These are phyloP conservation scores for Coprinopsis strossmayeri DNA, from an alignment of 768 basidiomycete species.

Conservation along the genomic window DNA sequence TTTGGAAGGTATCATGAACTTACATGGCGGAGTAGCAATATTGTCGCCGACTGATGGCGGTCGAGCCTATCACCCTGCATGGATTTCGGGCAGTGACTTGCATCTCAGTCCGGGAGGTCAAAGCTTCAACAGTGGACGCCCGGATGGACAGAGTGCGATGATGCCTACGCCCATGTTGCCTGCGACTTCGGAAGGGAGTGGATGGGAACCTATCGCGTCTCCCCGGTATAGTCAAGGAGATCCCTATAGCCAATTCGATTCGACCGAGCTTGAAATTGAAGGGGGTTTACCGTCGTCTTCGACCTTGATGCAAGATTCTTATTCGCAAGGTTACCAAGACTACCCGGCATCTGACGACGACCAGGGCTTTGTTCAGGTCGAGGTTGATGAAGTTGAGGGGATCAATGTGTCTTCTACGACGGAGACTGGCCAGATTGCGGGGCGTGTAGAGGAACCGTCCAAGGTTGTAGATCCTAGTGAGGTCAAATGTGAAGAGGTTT, in stretches of 20 bases:
- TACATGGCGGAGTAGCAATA: too few species aligned
- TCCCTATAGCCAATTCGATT: neutral
- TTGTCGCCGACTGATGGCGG: neutral
- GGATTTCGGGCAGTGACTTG: neutral
- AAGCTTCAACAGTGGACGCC: neutral
- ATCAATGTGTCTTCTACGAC: too few species aligned
- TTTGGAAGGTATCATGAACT: too few species aligned
- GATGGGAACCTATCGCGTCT: neutral
- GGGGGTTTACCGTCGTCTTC: neutral
- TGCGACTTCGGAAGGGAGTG: neutral
- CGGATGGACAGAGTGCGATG: neutral
- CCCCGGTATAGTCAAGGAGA: neutral
- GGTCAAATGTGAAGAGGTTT: slow-evolving; percentile 3
- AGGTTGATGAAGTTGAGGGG: too few species aligned
- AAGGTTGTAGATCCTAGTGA: neutral
- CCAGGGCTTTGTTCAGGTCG: too few species aligned
- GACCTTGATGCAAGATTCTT: neutral
- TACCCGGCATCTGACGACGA: too few species aligned
- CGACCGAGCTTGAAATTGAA: neutral
- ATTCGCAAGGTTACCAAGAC: too few species aligned
- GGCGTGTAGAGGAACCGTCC: neutral
- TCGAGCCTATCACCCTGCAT: slow-evolving; percentile 3
- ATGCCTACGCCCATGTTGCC: slow-evolving; percentile 3
- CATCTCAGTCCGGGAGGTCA: neutral
- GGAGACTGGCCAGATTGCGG: too few species aligned